Evolutionary conservation across 1,284 basidiomycete genomes (phyloP).

Genomic region (Ceratobasidium sp.): DNA sequence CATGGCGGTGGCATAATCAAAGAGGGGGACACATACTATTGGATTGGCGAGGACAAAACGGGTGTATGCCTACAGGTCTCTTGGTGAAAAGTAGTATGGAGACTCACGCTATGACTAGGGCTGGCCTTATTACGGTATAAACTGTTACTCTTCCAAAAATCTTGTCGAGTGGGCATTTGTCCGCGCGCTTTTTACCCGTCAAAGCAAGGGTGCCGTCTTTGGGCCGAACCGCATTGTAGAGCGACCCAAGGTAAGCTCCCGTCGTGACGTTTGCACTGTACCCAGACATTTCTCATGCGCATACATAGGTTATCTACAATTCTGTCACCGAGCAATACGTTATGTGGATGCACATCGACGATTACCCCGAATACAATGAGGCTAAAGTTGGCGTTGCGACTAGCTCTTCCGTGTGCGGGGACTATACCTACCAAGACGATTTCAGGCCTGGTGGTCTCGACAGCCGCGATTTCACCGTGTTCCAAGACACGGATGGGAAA

Average conservation of each 20-base stretch:
- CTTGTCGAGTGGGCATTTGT: conserved; percentile 48
- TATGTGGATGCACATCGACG: conserved; percentile 49
- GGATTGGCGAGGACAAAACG: conserved; percentile 45
- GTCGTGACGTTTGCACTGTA: background rate
- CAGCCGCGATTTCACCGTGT: conserved; percentile 47
- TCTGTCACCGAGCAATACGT: conserved; percentile 43
- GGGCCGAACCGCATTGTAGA: no score
- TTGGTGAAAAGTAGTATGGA: background rate
- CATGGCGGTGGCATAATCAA: conserved; percentile 45
- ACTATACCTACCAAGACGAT: conserved; percentile 44
- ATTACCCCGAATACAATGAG: conserved; percentile 45
- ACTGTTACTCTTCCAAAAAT: conserved; percentile 47
- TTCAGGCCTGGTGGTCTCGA: conserved; percentile 46
- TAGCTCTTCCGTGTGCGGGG: conserved; percentile 45
- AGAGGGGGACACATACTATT: conserved; percentile 45
- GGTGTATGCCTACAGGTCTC: conserved; percentile 23
- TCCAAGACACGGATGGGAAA: conserved; percentile 46
- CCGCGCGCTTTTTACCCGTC: conserved; percentile 43
- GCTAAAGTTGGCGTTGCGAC: conserved; percentile 48
- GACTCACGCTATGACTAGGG: conserved; percentile 30
- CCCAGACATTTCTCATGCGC: background rate
- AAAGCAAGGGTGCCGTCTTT: conserved; percentile 46
- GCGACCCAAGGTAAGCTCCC: conserved; percentile 42
- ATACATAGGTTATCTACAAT: conserved; percentile 45
- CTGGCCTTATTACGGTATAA: conserved; percentile 44